Percentiles rank a stretch among this genome's conserved stretches.
Conservation (phyloP, 1,284 basidiomycete genomes). For the Sporisorium graminicola region DNA sequence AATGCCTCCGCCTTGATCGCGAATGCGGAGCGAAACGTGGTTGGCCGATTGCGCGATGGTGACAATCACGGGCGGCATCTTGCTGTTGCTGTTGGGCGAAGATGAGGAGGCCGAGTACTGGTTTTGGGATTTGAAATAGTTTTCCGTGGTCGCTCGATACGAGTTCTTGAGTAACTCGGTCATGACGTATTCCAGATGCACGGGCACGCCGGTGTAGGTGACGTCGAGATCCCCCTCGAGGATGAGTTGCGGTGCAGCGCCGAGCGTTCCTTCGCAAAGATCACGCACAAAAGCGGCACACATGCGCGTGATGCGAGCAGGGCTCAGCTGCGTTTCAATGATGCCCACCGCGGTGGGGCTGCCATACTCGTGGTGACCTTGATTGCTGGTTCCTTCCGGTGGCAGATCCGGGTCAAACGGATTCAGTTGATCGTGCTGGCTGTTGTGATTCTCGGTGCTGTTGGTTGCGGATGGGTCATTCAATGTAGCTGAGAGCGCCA, state of each 20-base stretch:
- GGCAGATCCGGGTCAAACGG: conserved; percentile 44
- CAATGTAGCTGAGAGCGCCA: conserved; percentile 74
- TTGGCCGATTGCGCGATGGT: conserved; percentile 77
- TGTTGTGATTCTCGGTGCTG: conserved; percentile 11
- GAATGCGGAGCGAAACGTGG: conserved; percentile 81
- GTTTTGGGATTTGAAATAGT: conserved; percentile 30
- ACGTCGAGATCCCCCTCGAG: conserved; percentile 52
- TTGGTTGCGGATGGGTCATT: neutral
- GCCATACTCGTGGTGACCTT: conserved; percentile 43
- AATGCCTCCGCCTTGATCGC: conserved; percentile 88
- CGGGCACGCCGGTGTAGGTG: conserved; percentile 80
- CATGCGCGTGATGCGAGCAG: conserved; percentile 68
- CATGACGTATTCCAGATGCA: conserved; percentile 88
- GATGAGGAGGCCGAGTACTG: conserved; percentile 1
- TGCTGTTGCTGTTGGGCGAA: neutral
- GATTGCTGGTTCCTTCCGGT: conserved; percentile 21
- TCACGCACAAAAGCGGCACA: conserved; percentile 81
- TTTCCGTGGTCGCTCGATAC: conserved; percentile 80
- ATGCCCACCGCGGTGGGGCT: conserved; percentile 63
- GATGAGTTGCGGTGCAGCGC: conserved; percentile 74
- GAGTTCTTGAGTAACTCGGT: conserved; percentile 79
- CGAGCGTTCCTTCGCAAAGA: conserved; percentile 87
- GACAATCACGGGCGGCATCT: conserved; percentile 76
- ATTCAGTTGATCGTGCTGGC: conserved; percentile 23
- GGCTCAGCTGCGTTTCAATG: conserved; percentile 59